Evolutionary conservation across 177 flowering plant genomes (phyloP).

Genomic region (Vitis hybrid): DNA sequence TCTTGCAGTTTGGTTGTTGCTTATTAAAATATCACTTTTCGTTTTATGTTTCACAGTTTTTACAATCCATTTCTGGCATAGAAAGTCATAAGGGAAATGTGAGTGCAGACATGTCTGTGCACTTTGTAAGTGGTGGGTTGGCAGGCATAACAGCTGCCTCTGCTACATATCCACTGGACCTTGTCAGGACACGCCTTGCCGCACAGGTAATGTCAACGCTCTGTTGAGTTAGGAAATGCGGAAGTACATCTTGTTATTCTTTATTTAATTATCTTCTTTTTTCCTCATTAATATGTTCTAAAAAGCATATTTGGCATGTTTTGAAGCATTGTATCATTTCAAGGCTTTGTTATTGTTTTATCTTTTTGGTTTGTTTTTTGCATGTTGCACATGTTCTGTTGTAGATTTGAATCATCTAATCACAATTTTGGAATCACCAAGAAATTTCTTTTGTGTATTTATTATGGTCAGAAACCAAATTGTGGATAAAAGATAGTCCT

Average conservation of each 20-base stretch:
- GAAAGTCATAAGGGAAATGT: conserved; percentile 42
- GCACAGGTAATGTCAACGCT: conserved; percentile 71
- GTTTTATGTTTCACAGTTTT: conserved; percentile 42
- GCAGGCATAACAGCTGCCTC: conserved; percentile 96
- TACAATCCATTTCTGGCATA: conserved; percentile 56
- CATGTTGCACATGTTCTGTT: too few relatives aligned
- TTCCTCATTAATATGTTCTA: too few relatives aligned
- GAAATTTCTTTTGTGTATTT: too few relatives aligned
- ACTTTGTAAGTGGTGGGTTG: conserved; percentile 85
- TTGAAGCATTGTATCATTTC: too few relatives aligned
- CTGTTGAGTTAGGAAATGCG: neutral
- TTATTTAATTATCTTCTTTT: too few relatives aligned
- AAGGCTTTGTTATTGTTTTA: neutral
- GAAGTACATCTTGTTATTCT: too few relatives aligned
- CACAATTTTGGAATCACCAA: too few relatives aligned
- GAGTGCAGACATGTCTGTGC: conserved; percentile 51
- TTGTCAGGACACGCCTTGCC: conserved; percentile 92
- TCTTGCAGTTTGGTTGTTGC: conserved; percentile 1
- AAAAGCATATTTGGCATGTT: too few relatives aligned
- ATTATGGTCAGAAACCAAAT: too few relatives aligned
- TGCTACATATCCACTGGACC: conserved; percentile 86
- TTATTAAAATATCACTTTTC: neutral
- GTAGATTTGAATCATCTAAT: too few relatives aligned
- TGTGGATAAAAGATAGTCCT: too few relatives aligned
- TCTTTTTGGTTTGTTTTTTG: neutral